Base-by-base conservation (phyloP, 805 yeast species). In the Wickerhamomyces canadensis region DNA sequence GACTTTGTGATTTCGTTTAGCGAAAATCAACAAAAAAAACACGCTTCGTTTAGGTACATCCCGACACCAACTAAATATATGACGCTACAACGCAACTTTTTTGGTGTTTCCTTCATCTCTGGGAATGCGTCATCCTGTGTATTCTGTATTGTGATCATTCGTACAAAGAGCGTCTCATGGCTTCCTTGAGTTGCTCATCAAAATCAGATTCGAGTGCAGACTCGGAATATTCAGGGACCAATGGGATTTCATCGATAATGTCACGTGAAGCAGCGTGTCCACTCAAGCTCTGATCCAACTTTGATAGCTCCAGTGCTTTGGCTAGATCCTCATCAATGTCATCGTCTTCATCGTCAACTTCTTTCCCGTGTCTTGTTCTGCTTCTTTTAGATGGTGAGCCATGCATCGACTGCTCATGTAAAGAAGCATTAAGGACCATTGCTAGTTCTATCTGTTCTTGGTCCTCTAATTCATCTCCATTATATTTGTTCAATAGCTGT, bases 391-490 rank as follows among this genome's bases (percentile, higher is more conserved):
- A 12, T 25, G 27, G 33, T n/a, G n/a, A n/a, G n/a, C n/a, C n/a
- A n/a, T n/a, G n/a, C n/a, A n/a, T n/a, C n/a, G n/a, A n/a, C n/a
- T n/a, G n/a, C 6, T 45, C 44, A n/a, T 51, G 42, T 17, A 50
- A 5, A 0, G 57, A 52, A 5, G 36, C 16, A 26, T 48, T 52
- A 23, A 53, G 24, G 1, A 52, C 57, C 44, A 51, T 47, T 0
- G 57, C 59, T 12, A 54, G 33, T 32, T 54, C 55, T 2, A 54
- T 27, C 21, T 54, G 51, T 23, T 54, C 59, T 4, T 44, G 42
- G 5, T 36, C 43, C 1, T 38, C 32, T 3, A 48, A 17, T 9
- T 46, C 52, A 11, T 32, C 40, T 4, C 57, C 57, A 32, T 54
- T 53, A 31, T 49, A 54, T 33, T 46, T 47, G 6, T 36, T 37